These are phyloP conservation scores for Arbutus unedo DNA, from an alignment of 148 eudicot species.

Conservation along the genomic window DNA sequence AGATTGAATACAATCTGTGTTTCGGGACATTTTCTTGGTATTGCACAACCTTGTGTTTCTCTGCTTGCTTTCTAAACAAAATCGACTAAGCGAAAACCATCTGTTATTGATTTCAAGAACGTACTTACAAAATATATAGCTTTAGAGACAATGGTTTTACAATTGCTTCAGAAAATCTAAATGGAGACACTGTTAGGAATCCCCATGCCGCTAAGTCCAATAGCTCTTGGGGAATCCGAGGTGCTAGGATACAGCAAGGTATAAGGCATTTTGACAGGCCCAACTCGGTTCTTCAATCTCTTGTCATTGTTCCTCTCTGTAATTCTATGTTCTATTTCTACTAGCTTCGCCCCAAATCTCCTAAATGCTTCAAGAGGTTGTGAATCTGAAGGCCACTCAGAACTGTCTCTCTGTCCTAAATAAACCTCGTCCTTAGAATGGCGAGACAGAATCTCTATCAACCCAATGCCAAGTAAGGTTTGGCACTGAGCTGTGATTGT, in stretches of 20 bases:
- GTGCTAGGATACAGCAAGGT: conserved; percentile 19
- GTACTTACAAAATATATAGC: neutral
- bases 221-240: neutral
- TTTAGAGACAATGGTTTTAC: neutral
- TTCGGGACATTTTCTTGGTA: neutral
- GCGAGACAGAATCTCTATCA: neutral
- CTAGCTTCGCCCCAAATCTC: conserved; percentile 19
- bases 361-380: conserved; percentile 23
- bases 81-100: neutral
- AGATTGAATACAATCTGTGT: no score
- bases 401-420: neutral
- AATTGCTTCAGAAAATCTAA: neutral
- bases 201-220: neutral
- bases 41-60: neutral
- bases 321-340: conserved; percentile 21
- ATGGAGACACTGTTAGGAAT: neutral
- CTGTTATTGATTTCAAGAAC: neutral
- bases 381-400: neutral
- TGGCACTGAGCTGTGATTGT: conserved; percentile 1
- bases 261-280: conserved; percentile 30
- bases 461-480: neutral
- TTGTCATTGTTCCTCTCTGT: conserved; percentile 15
- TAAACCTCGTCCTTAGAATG: neutral
- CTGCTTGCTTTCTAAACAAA: neutral
- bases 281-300: conserved; percentile 24